Base-by-base conservation (phyloP, 2,329 filamentous ascomycete species). In the Pseudogymnoascus sp. region DNA sequence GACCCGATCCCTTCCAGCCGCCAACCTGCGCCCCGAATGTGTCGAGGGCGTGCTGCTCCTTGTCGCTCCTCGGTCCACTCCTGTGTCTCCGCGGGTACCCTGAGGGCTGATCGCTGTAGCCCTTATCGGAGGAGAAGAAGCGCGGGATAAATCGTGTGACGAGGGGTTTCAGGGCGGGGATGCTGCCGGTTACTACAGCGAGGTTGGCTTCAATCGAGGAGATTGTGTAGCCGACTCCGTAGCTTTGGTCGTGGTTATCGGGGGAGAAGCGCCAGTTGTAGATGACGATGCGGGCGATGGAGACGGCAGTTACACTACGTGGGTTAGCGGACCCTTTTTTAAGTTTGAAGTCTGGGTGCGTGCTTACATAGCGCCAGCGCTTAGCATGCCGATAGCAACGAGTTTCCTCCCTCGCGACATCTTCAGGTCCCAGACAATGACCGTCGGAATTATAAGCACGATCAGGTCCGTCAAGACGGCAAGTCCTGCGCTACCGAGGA, bases 381-480 rank as follows among this genome's bases (percentile, higher is more conserved):
- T 60, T 33, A 64, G 57, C 39, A 41, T 62, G 45, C 45, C 19
- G 8, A 59, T 55, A 19, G 48, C 48, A n/a, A 45, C 59, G 12
- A 63, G n/a, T 35, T 66, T 67, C 48, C 62, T 66, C 28, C 52
- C 59, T 1, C 37, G 48, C 21, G 39, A 59, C 52, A 65, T 58
- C 34, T 63, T 55, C 15, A 65, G 39, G n/a, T 63, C 63, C 57
- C 61, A 63, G 26, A 65, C 61, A 52, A 65, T 67, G 15, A 62
- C 63, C 2, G 62, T 61, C 8, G 65, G 65, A 21, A 67, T 65
- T 7, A 45, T 45, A 12, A 67, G 8, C 30, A 66, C 59, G 23
- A 67, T 12, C 5, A 67, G 19, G 58, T 66, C 65, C 2, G 65
- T 65, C 10, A 63, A 21, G 15, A 67, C 62, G 18, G 60, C 59